Conservation (phyloP, 148 eudicot genomes). For the Amaranthus palmeri region DNA sequence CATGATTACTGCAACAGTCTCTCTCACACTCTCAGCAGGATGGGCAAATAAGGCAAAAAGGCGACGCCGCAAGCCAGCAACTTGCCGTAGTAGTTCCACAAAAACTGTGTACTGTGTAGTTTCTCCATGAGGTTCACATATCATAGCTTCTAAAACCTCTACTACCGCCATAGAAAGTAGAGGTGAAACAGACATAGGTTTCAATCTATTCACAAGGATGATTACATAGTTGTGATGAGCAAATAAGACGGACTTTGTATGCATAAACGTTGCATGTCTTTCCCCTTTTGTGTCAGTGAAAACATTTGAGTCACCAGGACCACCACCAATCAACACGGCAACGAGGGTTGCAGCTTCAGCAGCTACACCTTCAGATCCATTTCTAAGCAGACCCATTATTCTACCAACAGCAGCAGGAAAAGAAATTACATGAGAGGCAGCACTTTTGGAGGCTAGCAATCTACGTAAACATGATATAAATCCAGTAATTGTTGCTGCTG, state of each 20-base stretch:
- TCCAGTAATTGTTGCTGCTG: constrained; percentile 94
- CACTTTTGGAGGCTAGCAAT: constrained; percentile 81
- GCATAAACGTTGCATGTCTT: constrained; percentile 87
- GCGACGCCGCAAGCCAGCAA: constrained; percentile 84
- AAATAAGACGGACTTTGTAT: constrained; percentile 88
- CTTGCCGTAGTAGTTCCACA: constrained; percentile 89
- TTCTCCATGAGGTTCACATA: constrained; percentile 96
- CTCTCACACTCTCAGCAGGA: constrained; percentile 94
- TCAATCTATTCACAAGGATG: constrained; percentile 85
- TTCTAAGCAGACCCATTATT: constrained; percentile 95
- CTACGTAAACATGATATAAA: constrained; percentile 82
- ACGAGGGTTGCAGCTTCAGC: constrained; percentile 89
- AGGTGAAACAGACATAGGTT: constrained; percentile 92
- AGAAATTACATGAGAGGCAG: constrained; percentile 93
- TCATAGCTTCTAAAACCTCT: constrained; percentile 97
- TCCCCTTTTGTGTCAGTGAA: constrained; percentile 87
- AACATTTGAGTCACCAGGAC: constrained; percentile 71
- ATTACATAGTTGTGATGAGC: constrained; percentile 59
- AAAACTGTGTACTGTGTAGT: constrained; percentile 93
- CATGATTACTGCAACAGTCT: constrained; percentile 95
- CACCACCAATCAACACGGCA: constrained; percentile 93
- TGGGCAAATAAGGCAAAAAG: constrained; percentile 95
- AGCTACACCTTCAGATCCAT: constrained; percentile 92
- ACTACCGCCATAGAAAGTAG: constrained; percentile 85
- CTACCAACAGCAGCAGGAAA: constrained; percentile 99